Conservation (phyloP, 805 yeast species). For the Candida tibetensis region DNA sequence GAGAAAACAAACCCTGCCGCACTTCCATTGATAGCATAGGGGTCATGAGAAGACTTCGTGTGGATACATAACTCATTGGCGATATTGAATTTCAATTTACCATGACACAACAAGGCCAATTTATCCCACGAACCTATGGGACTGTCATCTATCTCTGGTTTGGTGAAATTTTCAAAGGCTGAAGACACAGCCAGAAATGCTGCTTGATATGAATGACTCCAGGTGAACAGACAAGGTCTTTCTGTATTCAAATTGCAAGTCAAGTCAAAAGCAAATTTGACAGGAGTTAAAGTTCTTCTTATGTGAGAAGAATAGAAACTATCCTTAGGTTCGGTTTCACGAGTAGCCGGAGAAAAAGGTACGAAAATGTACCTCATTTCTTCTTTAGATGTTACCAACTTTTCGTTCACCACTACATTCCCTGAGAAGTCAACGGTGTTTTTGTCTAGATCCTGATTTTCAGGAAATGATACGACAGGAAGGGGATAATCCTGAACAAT, state of each 20-base stretch:
- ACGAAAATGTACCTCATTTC: conserved; percentile 52
- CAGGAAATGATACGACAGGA: conserved; percentile 54
- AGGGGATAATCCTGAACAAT: conserved; percentile 54
- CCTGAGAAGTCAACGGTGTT: conserved; percentile 34
- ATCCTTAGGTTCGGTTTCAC: conserved; percentile 34
- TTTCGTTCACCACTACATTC: conserved; percentile 59
- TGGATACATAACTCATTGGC: conserved; percentile 56
- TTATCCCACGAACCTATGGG: conserved; percentile 54
- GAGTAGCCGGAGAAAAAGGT: conserved; percentile 55
- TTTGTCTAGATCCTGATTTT: conserved; percentile 18
- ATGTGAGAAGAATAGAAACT: conserved; percentile 57
- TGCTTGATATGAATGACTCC: conserved; percentile 65
- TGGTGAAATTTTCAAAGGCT: conserved; percentile 44
- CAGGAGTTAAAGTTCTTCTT: conserved; percentile 61
- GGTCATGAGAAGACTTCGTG: conserved; percentile 59
- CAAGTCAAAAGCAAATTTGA: conserved; percentile 54
- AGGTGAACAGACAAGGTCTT: conserved; percentile 51
- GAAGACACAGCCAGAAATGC: conserved; percentile 50
- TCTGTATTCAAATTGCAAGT: conserved; percentile 44
- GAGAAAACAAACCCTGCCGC: conserved; percentile 64
- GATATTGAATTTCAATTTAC: conserved; percentile 47
- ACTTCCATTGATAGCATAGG: conserved; percentile 54
- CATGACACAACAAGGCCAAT: conserved; percentile 53
- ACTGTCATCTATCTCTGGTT: conserved; percentile 43
- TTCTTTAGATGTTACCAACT: conserved; percentile 39